Conservation (phyloP, 140 eudicot species). For the Bidens hawaiensis region DNA sequence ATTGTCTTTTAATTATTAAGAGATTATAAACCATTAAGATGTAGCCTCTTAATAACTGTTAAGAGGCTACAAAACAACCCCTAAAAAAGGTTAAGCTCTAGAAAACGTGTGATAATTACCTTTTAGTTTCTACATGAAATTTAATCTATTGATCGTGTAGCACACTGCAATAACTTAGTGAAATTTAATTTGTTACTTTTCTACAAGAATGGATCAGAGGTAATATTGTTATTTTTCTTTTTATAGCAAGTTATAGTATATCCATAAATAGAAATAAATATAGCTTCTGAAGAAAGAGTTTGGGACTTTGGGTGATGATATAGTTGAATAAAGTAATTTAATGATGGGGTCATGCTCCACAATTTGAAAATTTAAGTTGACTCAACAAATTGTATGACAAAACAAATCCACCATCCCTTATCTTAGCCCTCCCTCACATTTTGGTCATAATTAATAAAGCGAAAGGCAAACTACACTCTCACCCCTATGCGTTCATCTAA, state of each 20-base stretch:
- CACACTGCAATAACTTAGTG: no score
- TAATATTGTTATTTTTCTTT: constrained; percentile 8
- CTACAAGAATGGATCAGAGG: not conserved
- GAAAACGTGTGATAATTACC: not conserved
- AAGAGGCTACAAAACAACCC: no score
- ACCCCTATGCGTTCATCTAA: constrained; percentile 11
- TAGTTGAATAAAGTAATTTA: not conserved
- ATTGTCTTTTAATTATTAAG: no score
- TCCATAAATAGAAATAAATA: constrained; percentile 26
- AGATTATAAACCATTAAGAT: no score
- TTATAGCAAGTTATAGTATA: constrained; percentile 21
- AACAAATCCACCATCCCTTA: constrained; percentile 31
- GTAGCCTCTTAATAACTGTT: no score
- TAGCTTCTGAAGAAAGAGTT: constrained; percentile 21
- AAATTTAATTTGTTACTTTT: not conserved
- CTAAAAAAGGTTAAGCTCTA: not conserved
- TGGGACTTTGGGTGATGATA: not conserved
- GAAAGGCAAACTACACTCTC: constrained; percentile 16
- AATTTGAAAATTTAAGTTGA: constrained; percentile 32
- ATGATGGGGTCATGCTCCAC: constrained; percentile 26
- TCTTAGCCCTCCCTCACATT: constrained; percentile 21
- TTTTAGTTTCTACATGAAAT: not conserved
- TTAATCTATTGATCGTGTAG: not conserved
- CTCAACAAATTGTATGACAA: constrained; percentile 22
- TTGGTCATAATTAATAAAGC: constrained; percentile 10